Percentiles rank a stretch among this genome's conserved stretches.
phyloP scores from a whole-genome alignment of 2,329 filamentous ascomycete species.

The Coleophoma cylindrospora region DNA sequence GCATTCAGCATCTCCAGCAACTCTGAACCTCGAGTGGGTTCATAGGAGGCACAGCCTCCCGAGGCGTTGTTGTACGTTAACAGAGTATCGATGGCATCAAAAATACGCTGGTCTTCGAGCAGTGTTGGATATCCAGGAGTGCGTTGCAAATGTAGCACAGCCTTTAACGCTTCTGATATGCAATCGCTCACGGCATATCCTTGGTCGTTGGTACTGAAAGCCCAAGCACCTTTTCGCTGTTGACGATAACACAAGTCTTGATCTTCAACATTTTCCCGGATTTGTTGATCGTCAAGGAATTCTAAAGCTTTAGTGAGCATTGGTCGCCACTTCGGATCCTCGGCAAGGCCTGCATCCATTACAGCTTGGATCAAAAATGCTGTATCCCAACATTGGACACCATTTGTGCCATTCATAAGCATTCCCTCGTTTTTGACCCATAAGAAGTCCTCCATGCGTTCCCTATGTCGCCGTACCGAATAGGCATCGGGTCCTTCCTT shows the following conservation, averaged over 20 bases:
- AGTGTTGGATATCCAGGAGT: slow-evolving; percentile 69
- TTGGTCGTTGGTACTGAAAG: slow-evolving; percentile 87
- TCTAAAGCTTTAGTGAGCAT: slow-evolving; percentile 80
- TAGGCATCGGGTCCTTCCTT: slow-evolving; percentile 72
- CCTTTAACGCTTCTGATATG: slow-evolving; percentile 84
- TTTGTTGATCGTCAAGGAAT: slow-evolving; percentile 89
- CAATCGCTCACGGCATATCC: slow-evolving; percentile 96
- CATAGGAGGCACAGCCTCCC: slow-evolving; percentile 88
- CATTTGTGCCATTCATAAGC: slow-evolving; percentile 93
- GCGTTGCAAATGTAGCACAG: slow-evolving; percentile 78
- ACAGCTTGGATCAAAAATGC: slow-evolving; percentile 82
- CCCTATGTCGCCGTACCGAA: slow-evolving; percentile 70
- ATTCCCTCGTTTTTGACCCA: slow-evolving; percentile 93
- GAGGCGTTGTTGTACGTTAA: slow-evolving; percentile 84
- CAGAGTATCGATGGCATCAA: slow-evolving; percentile 85
- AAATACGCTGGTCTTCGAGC: slow-evolving; percentile 71
- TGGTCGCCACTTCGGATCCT: slow-evolving; percentile 69
- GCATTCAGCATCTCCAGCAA: slow-evolving; percentile 85
- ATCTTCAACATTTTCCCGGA: slow-evolving; percentile 74
- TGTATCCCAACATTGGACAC: slow-evolving; percentile 97
- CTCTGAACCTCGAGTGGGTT: slow-evolving; percentile 72
- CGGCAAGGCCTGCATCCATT: slow-evolving; percentile 72
- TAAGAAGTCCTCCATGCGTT: slow-evolving; percentile 78
- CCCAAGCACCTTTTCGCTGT: slow-evolving; percentile 88
- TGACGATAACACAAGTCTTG: slow-evolving; percentile 84